Conservation (phyloP, 164 flowering plant genomes). For the Pachysandra terminalis region DNA sequence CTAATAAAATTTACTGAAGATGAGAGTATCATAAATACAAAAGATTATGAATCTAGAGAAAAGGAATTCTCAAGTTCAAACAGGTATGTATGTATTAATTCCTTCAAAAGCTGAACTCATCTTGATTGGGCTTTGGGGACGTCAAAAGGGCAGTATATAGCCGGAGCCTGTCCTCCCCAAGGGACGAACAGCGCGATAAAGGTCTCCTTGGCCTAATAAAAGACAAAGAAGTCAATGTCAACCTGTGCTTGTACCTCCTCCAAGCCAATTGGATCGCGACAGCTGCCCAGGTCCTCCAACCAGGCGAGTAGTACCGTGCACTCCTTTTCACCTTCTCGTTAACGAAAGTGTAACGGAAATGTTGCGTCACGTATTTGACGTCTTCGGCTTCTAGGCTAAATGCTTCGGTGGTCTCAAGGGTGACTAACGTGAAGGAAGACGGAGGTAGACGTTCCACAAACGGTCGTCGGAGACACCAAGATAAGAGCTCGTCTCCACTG, state of each 20-base stretch:
- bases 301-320: conserved; percentile 88
- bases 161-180: conserved; percentile 82
- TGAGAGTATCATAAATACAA: too few species aligned
- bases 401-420: conserved; percentile 88
- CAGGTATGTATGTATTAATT: too few species aligned
- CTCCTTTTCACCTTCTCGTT: conserved; percentile 86
- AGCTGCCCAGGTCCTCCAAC: conserved; percentile 99
- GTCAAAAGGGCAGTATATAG: conserved; percentile 88
- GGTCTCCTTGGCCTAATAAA: conserved; percentile 89
- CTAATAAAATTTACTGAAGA: too few species aligned
- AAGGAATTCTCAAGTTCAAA: too few species aligned
- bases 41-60: too few species aligned
- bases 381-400: conserved; percentile 91
- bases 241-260: conserved; percentile 77
- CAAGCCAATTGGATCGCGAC: conserved; percentile 95
- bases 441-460: conserved; percentile 87
- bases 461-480: conserved; percentile 89
- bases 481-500: conserved; percentile 93
- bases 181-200: conserved; percentile 65
- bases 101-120: conserved; percentile 63
- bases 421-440: conserved; percentile 71
- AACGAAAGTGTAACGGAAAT: conserved; percentile 86
- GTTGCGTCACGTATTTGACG: conserved; percentile 89
- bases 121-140: conserved; percentile 91
- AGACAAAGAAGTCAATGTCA: conserved; percentile 75